Percentiles rank a stretch among this genome's conserved stretches.
Evolutionary conservation across 441 rosid genomes (phyloP).

Genomic region (Bruguiera hainesii): DNA sequence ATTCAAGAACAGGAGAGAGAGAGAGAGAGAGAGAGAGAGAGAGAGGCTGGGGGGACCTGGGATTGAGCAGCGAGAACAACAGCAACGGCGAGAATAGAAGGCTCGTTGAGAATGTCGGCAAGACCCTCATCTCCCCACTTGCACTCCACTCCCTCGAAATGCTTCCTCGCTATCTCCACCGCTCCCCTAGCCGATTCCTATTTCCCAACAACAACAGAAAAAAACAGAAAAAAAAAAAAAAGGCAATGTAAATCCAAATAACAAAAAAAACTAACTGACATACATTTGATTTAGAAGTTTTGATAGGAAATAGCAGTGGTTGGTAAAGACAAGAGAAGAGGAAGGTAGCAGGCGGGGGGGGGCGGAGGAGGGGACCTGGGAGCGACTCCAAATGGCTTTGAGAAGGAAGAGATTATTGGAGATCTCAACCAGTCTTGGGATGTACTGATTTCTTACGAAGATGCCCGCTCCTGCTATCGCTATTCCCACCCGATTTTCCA

Average conservation of each 20-base stretch:
- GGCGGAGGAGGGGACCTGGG: constrained; percentile 42
- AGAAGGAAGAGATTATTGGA: constrained; percentile 57
- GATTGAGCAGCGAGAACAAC: constrained; percentile 89
- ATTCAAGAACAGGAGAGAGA: too few relatives aligned
- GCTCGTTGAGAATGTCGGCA: constrained; percentile 60
- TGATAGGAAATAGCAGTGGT: background rate
- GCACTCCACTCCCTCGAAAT: constrained; percentile 70
- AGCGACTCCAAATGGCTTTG: constrained; percentile 87
- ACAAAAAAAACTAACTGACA: too few relatives aligned
- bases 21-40: too few relatives aligned
- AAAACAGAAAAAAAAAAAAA: background rate
- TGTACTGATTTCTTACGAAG: constrained; percentile 86
- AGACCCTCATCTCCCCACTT: constrained; percentile 93
- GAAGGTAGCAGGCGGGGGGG: background rate
- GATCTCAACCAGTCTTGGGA: constrained; percentile 85
- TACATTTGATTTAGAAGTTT: too few relatives aligned
- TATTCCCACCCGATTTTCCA: constrained; percentile 53
- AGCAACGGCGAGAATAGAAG: constrained; percentile 70
- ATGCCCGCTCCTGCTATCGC: constrained; percentile 90
- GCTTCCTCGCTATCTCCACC: constrained; percentile 69
- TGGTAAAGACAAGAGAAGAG: background rate
- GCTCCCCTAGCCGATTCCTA: constrained; percentile 87
- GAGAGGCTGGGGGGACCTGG: constrained; percentile 43
- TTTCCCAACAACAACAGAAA: background rate
- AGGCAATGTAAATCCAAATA: too few relatives aligned